A percentile compares a stretch with the other conserved stretches of the same genome.
Conservation (phyloP, 176 grass and related monocot species). For the Oryza glaberrima region DNA sequence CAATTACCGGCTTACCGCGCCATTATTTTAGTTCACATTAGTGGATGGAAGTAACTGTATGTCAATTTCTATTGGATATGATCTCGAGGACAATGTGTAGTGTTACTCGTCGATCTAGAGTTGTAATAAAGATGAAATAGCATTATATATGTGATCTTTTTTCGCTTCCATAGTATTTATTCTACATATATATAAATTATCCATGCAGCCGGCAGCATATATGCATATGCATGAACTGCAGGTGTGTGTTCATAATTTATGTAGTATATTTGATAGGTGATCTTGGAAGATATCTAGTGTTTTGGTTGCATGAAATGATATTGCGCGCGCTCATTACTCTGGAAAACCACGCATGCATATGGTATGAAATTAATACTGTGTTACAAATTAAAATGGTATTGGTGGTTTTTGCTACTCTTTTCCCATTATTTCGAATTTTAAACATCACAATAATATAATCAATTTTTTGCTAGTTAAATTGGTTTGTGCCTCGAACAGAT, state of each 20-base stretch:
- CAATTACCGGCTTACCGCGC: slow-evolving; percentile 6
- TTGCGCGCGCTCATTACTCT: background rate
- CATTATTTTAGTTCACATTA: slow-evolving; percentile 30
- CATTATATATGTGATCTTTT: slow-evolving; percentile 3
- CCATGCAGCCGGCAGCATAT: background rate
- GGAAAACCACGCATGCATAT: background rate
- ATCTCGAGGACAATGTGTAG: slow-evolving; percentile 15
- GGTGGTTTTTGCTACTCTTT: too few species aligned
- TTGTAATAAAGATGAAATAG: slow-evolving; percentile 52
- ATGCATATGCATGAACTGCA: background rate
- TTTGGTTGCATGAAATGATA: slow-evolving; percentile 1
- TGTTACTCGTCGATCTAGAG: slow-evolving; percentile 26
- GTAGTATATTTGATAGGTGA: background rate
- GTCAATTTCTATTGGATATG: slow-evolving; percentile 20
- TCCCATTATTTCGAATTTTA: too few species aligned
- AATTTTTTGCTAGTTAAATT: too few species aligned
- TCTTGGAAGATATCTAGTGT: background rate
- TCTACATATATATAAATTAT: background rate
- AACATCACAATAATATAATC: too few species aligned
- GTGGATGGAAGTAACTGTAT: slow-evolving; percentile 36
- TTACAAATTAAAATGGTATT: too few species aligned
- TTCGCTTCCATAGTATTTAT: background rate
- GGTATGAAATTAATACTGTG: too few species aligned
- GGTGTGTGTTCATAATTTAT: background rate
- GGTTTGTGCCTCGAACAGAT: too few species aligned